phyloP scores from a whole-genome alignment of 2,329 filamentous ascomycete genomes.

The Stagonosporopsis chrysanthemi region DNA sequence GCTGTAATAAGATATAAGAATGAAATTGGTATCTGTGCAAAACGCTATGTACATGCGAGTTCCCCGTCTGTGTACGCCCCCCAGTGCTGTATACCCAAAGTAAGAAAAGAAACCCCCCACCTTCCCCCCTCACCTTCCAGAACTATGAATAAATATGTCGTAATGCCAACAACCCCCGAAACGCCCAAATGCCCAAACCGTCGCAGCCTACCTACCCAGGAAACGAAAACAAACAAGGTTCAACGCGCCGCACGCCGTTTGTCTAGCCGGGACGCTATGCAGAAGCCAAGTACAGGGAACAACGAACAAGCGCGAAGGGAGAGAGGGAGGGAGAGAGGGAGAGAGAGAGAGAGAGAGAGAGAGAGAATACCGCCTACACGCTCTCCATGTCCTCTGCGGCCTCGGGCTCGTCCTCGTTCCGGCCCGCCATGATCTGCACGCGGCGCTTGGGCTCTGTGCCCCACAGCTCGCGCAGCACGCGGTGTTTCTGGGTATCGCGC shows the following conservation, averaged over 20 bases:
- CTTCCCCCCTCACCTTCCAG: no score
- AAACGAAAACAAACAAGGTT: not conserved
- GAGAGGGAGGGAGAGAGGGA: not conserved
- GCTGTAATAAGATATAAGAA: not conserved
- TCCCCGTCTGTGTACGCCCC: not conserved
- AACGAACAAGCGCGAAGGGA: no score
- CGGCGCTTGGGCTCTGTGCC: conserved; percentile 38
- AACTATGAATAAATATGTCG: no score
- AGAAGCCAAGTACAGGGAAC: not conserved
- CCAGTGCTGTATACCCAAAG: not conserved
- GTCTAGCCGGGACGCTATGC: conserved; percentile 3
- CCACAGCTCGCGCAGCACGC: conserved; percentile 79
- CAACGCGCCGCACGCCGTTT: conserved; percentile 1
- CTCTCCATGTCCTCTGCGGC: conserved; percentile 29
- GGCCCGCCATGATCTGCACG: conserved; percentile 36
- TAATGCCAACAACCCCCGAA: no score
- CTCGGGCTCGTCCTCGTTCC: conserved; percentile 24
- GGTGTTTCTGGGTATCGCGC: conserved; percentile 80
- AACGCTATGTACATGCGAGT: not conserved
- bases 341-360: no score
- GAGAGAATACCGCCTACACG: no score
- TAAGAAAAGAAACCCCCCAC: no score
- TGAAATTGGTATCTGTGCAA: not conserved
- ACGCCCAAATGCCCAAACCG: no score
- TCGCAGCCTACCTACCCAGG: no score